Evolutionary conservation across 164 flowering plant genomes (phyloP), one percentile per base, ranked within the genome.

Genomic region (Paratinospora sagittata): DNA sequence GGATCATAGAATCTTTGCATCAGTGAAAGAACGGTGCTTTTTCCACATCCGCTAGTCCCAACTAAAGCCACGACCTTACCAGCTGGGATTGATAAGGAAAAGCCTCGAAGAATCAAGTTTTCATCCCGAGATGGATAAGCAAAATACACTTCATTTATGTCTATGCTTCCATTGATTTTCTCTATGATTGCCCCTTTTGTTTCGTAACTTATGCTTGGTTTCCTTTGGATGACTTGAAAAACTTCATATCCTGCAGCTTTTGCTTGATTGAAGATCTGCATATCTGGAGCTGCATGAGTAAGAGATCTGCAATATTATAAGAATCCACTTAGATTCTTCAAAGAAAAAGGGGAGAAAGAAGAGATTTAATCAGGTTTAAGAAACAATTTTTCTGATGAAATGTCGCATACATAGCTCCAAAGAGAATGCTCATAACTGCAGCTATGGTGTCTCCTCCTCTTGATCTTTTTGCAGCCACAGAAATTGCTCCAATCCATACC

Each of bases 21-120:
- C 2, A 90, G 84, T 69, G 95, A 87, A 62, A 87, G 81, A 52
- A 86, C 66, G 19, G 89, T 88, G 76, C 91, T 88, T 80, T 90
- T 90, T 64, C 92, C 90, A 71, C 89, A 90, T 3, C 96, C 90
- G 58, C 92, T 88, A 34, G 88, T 84, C 33, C 96, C 96, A 27
- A 90, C 96, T 60, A 90, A 76, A 17, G 89, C 92, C 69, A 86
- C 84, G 41, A 80, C 84, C 77, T 85, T 88, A 74, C 90, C 89
- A 16, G 92, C 85, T 65, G 86, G 89, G 65, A 90, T 83, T n/a
- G 84, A 78, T 81, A 87, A 66, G 1, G 90, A 82, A 63, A 90
- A 85, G 1, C 90, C 91, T 70, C 80, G 75, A 61, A 90, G 88
- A 36, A 90, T 76, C 30, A 57, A 3, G 27, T 74, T 80, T 0